Base-by-base conservation (phyloP, 176 grass and related monocot genomes). In the Oryza longistaminata region DNA sequence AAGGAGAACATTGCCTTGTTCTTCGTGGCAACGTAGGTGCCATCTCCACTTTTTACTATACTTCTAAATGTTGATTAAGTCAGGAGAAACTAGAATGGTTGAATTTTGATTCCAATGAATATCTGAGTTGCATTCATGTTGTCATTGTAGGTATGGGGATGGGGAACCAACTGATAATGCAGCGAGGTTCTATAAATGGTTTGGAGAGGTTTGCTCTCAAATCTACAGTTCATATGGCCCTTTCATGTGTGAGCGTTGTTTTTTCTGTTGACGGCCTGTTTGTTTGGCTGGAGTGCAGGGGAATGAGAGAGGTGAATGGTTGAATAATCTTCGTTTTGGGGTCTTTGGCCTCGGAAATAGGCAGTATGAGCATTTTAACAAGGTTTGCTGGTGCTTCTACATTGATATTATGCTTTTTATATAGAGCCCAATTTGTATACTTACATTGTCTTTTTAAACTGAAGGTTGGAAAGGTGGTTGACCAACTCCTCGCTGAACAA, bases 311-410 rank as follows among this genome's bases (percentile, higher is more conserved):
- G 86, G 31, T 7, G 86, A 85, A 52, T 95, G 88, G 91, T 60
- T 98, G 80, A 87, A 79, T 29, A 81, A 84, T 75, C 81, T 95
- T 68, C 65, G 79, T 60, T 95, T 78, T 79, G 96, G 71, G 1
- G 93, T 98, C 46, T 98, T 98, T 80, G 93, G 88, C 27, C 88
- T 94, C 13, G 90, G 93, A 17, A 98, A 95, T 65, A 93, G 87
- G 82, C 91, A 95, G 75, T 95, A 98, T 15, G 96, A 95, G 60
- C 93, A 95, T 90, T 98, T 98, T 82, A 98, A 98, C 66, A 95
- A 98, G 96, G 96, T 98, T 77, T 89, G 73, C 43, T 49, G 50
- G 31, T 21, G 31, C 37, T 60, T 82, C 42, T 65, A 9, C 27
- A 33, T 74, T 33, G 0, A 64, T 80, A 2, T 27, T 4, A 16